Evolutionary conservation across 169 alveolate species (phyloP).

Genomic region (Gregarina niphandrodes): DNA sequence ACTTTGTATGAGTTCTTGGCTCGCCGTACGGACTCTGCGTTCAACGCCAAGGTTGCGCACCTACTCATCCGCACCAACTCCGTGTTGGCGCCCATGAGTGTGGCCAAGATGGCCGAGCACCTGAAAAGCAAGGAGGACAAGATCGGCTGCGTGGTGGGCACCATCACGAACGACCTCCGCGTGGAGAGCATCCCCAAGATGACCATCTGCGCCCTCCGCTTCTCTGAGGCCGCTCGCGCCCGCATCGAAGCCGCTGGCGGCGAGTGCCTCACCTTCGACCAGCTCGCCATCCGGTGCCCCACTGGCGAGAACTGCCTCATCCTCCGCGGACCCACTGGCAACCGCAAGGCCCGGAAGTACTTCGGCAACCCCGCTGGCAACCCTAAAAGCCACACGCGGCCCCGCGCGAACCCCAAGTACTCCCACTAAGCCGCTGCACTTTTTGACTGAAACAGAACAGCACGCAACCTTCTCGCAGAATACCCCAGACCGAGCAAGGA

Average conservation of each 20-base stretch:
- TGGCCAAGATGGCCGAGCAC: slow-evolving; percentile 62
- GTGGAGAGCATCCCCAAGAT: slow-evolving; percentile 51
- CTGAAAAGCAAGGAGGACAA: slow-evolving; percentile 56
- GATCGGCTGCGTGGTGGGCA: slow-evolving; percentile 83
- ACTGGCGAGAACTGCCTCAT: slow-evolving; percentile 37
- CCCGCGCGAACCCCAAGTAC: slow-evolving; percentile 22
- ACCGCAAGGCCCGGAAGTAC: slow-evolving; percentile 77
- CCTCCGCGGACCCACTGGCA: slow-evolving; percentile 76
- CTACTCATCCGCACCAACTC: slow-evolving; percentile 69
- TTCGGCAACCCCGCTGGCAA: slow-evolving; percentile 82
- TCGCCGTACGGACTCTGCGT: slow-evolving; percentile 68
- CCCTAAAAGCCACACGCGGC: slow-evolving; percentile 54
- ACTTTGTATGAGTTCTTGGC: slow-evolving; percentile 54
- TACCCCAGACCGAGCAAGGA: too few relatives aligned
- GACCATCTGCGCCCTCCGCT: slow-evolving; percentile 79
- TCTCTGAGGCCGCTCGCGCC: slow-evolving; percentile 86
- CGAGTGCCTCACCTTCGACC: slow-evolving; percentile 84
- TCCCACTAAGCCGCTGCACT: too few relatives aligned
- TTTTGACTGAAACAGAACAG: too few relatives aligned
- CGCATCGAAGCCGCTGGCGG: slow-evolving; percentile 88
- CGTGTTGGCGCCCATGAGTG: slow-evolving; percentile 68
- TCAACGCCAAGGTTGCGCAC: slow-evolving; percentile 66
- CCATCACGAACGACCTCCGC: slow-evolving; percentile 73
- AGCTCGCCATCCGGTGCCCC: slow-evolving; percentile 68
- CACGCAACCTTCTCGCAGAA: too few relatives aligned